Evolutionary conservation across 2,329 filamentous ascomycete genomes (phyloP), one percentile per base, ranked within the genome.

Genomic region (Ceratocystis lukuohia): DNA sequence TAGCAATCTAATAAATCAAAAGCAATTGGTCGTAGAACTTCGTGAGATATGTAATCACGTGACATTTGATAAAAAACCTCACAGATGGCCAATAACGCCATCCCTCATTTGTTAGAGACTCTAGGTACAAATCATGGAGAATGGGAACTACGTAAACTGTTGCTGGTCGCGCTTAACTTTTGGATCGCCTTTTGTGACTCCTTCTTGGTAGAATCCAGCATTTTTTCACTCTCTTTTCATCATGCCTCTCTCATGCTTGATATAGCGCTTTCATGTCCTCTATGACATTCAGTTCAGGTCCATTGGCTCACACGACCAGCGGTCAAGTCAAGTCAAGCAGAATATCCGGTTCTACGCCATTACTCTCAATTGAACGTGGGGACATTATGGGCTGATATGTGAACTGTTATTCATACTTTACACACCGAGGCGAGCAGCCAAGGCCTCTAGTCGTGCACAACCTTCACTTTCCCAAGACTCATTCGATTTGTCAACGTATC

Each of bases 351-450:
- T 25, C 17, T 20, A 30, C 12, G 17, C n/a, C 56, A n/a, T n/a
- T 15, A 37, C 17, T 37, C 12, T n/a, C 33, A 3, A n/a, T 53
- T 53, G 48, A 15, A 53, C 15, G 22, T 22, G 48, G 46, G 46
- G 5, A 48, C 1, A 41, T 41, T 12, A 3, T 30, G 8, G 17
- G 30, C 15, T 48, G 28, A 41, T 61, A 62, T 63, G 59, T 44
- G 48, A 20, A 30, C 37, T 44, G 45, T 66, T 41, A 59, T 66
- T 62, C 62, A 57, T 66, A 63, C 63, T 59, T n/a, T 66, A 66
- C 59, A 66, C 30, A 56, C 20, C 30, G n/a, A 50, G 59, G 59
- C 28, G 57, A 41, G 22, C 33, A 22, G 30, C 30, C 56, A 37
- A 41, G 28, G n/a, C 25, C 25, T 59, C 56, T 59, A 33, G 56